These are phyloP conservation scores for Pleodorina starrii DNA, from an alignment of 139 green algal species.

Conservation along the genomic window DNA sequence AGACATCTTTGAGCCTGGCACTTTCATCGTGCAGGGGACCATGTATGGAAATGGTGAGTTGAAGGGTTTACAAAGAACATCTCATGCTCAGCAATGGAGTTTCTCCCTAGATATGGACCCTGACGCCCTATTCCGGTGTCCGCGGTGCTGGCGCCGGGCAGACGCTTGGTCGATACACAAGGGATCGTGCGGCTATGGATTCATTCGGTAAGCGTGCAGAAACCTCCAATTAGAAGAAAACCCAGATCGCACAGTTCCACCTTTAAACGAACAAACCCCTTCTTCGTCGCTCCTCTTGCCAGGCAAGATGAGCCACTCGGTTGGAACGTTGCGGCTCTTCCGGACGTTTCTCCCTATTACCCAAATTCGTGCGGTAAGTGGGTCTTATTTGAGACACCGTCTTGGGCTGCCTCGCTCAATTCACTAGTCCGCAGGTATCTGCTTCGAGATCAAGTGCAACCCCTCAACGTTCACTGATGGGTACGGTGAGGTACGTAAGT, in stretches of 20 bases:
- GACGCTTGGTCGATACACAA: conserved; percentile 53
- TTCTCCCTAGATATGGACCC: not conserved
- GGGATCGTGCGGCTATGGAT: conserved; percentile 52
- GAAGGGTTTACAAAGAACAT: not conserved
- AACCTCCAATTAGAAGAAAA: too few species aligned
- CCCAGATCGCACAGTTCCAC: too few species aligned
- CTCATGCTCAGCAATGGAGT: too few species aligned
- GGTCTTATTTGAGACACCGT: not conserved
- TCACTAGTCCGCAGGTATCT: conserved; percentile 6
- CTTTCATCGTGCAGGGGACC: conserved; percentile 1
- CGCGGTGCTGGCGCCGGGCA: too few species aligned
- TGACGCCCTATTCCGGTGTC: too few species aligned
- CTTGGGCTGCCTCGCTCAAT: not conserved
- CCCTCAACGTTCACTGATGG: conserved; percentile 43
- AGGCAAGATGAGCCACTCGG: conserved; percentile 50
- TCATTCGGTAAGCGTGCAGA: conserved; percentile 51
- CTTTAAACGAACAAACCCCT: too few species aligned
- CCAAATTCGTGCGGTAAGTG: conserved; percentile 40
- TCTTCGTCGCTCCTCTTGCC: not conserved
- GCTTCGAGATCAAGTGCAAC: conserved; percentile 55
- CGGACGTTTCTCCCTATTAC: conserved; percentile 48
- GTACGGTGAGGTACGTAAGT: conserved; percentile 39
- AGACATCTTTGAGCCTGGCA: too few species aligned
- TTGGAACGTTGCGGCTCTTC: conserved; percentile 40
- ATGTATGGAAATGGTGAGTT: conserved; percentile 39